phyloP scores from a whole-genome alignment of 495 filamentous ascomycete genomes.

The Xylaria sp. region DNA sequence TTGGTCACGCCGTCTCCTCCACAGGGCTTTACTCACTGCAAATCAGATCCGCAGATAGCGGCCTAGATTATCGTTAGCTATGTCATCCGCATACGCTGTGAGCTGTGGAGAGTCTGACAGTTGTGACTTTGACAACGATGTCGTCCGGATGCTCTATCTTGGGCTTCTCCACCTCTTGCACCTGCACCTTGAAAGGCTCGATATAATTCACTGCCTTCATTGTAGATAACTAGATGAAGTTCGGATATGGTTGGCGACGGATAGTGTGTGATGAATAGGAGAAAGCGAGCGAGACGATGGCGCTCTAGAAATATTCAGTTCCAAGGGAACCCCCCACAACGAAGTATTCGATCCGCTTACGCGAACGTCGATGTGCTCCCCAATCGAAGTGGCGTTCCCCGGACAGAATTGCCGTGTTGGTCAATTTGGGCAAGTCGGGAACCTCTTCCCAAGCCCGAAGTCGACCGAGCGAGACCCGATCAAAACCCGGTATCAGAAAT shows the following conservation, averaged over 20 bases:
- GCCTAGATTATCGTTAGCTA: slow-evolving; percentile 27
- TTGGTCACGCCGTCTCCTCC: neutral
- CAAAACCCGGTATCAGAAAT: neutral
- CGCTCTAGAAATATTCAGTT: neutral
- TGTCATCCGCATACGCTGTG: neutral
- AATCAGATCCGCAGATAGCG: slow-evolving; percentile 58
- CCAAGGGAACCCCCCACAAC: neutral
- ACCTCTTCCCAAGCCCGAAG: neutral
- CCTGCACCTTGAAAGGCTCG: slow-evolving; percentile 52
- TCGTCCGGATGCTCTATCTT: slow-evolving; percentile 62
- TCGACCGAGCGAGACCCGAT: neutral
- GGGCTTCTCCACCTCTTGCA: slow-evolving; percentile 52
- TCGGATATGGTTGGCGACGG: neutral
- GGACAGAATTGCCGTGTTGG: neutral
- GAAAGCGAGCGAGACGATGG: neutral
- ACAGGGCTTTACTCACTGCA: slow-evolving; percentile 1
- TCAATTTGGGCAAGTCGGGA: neutral
- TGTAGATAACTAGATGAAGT: neutral
- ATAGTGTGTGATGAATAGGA: neutral
- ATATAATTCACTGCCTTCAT: slow-evolving; percentile 11
- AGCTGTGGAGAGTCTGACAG: slow-evolving; percentile 20
- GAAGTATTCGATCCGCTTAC: neutral
- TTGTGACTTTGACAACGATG: slow-evolving; percentile 64
- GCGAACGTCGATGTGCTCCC: neutral
- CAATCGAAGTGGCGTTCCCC: neutral